Percentiles rank a stretch among this genome's conserved stretches.
These are phyloP conservation scores for Pichia sp. DNA, from an alignment of 1,139 yeast species.

Conservation along the genomic window DNA sequence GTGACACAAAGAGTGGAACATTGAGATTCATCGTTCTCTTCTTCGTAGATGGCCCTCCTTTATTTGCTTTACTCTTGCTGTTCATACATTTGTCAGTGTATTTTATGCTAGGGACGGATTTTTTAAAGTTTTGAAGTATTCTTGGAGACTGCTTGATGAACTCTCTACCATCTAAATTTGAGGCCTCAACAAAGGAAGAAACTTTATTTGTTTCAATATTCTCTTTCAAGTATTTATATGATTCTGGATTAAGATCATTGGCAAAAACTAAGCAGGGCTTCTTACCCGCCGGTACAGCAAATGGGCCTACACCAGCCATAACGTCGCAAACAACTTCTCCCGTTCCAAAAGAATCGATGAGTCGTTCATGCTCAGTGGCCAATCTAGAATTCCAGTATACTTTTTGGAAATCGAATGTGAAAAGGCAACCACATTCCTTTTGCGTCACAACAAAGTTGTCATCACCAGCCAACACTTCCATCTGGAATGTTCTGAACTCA, in stretches of 20 bases:
- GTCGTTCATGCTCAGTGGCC: slow-evolving; percentile 87
- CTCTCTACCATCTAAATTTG: slow-evolving; percentile 76
- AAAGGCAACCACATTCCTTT: slow-evolving; percentile 79
- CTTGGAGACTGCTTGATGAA: slow-evolving; percentile 62
- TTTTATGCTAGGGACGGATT: slow-evolving; percentile 17
- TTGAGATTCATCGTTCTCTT: slow-evolving; percentile 29
- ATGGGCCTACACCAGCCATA: slow-evolving; percentile 98
- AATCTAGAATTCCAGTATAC: slow-evolving; percentile 98
- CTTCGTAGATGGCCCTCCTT: slow-evolving; percentile 19
- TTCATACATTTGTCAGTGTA: slow-evolving; percentile 25
- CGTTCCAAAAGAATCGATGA: slow-evolving; percentile 57
- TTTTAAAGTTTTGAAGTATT: slow-evolving; percentile 25
- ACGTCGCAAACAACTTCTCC: slow-evolving; percentile 83
- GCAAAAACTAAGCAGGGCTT: slow-evolving; percentile 77
- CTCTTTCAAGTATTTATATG: slow-evolving; percentile 61
- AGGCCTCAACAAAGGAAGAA: slow-evolving; percentile 53
- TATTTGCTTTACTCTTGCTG: background rate
- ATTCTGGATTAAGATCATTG: slow-evolving; percentile 89
- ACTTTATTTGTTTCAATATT: slow-evolving; percentile 68
- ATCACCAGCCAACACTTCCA: slow-evolving; percentile 89
- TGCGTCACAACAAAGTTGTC: slow-evolving; percentile 76
- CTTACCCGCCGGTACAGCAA: slow-evolving; percentile 93
- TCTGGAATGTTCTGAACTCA: slow-evolving; percentile 83
- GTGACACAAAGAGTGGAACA: slow-evolving; percentile 60
- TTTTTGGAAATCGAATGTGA: slow-evolving; percentile 82